phyloP scores from a whole-genome alignment of 2,329 filamentous ascomycete species.

The Dactylonectria estremocensis region DNA sequence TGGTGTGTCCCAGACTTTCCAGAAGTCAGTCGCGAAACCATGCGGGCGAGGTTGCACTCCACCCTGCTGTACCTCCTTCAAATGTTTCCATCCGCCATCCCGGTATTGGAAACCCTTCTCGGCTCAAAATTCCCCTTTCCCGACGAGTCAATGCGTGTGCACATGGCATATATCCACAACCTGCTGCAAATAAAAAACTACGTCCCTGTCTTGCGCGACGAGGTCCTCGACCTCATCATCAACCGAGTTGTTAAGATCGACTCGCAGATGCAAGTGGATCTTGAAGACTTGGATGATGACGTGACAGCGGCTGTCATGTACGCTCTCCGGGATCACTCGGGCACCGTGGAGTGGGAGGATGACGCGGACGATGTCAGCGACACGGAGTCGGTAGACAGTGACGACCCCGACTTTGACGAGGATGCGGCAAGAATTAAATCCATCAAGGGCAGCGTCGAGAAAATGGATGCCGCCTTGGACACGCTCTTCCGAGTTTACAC shows the following conservation, averaged over 20 bases:
- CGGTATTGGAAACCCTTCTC: constrained; percentile 78
- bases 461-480: constrained; percentile 92
- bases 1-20: constrained; percentile 68
- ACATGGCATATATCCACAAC: constrained; percentile 91
- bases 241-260: constrained; percentile 94
- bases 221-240: constrained; percentile 87
- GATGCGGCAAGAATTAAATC: constrained; percentile 76
- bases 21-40: constrained; percentile 73
- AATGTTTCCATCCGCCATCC: constrained; percentile 85
- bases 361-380: constrained; percentile 75
- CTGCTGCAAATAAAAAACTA: constrained; percentile 84
- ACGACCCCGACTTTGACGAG: constrained; percentile 77
- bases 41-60: constrained; percentile 82
- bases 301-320: constrained; percentile 81
- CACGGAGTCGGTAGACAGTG: constrained; percentile 79
- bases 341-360: constrained; percentile 61
- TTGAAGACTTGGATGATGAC: constrained; percentile 94
- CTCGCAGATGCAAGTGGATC: constrained; percentile 92
- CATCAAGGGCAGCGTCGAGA: constrained; percentile 86
- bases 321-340: constrained; percentile 55
- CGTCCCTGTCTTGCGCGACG: constrained; percentile 81
- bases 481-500: constrained; percentile 89
- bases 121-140: constrained; percentile 81
- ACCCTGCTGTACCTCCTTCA: constrained; percentile 82
- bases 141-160: constrained; percentile 82